These are phyloP conservation scores for Cercospora brassicicola DNA, from an alignment of 2,329 filamentous ascomycete genomes.

Conservation along the genomic window DNA sequence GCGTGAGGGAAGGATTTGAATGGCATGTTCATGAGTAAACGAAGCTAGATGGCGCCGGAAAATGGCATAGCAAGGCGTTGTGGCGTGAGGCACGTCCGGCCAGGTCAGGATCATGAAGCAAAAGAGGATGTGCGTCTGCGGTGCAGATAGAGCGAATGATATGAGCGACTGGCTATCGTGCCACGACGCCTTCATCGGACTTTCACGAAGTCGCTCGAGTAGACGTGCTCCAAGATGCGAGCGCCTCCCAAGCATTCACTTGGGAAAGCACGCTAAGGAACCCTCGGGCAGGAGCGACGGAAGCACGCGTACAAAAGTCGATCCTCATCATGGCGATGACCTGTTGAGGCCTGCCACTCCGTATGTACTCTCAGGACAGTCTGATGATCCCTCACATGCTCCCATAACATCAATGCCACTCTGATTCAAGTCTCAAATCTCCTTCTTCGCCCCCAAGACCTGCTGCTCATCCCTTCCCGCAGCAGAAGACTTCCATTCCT, in stretches of 20 bases:
- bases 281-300: background rate
- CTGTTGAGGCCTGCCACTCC: background rate
- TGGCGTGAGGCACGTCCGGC: slow-evolving; percentile 17
- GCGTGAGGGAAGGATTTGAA: slow-evolving; percentile 28
- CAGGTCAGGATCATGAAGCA: background rate
- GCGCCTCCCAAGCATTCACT: background rate
- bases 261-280: background rate
- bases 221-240: background rate
- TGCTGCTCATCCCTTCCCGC: background rate
- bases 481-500: background rate
- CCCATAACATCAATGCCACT: background rate
- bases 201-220: background rate
- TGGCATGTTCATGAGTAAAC: slow-evolving; percentile 18
- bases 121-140: background rate
- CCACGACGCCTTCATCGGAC: background rate
- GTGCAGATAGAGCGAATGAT: background rate
- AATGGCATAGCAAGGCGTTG: slow-evolving; percentile 48
- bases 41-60: slow-evolving; percentile 18
- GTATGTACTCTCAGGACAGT: background rate
- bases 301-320: background rate
- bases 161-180: background rate
- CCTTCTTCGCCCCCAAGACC: background rate
- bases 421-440: background rate
- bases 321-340: background rate
- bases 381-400: background rate